These are phyloP conservation scores for Aotearoamyces nothofagi DNA, from an alignment of 2,329 filamentous ascomycete species.

Conservation along the genomic window DNA sequence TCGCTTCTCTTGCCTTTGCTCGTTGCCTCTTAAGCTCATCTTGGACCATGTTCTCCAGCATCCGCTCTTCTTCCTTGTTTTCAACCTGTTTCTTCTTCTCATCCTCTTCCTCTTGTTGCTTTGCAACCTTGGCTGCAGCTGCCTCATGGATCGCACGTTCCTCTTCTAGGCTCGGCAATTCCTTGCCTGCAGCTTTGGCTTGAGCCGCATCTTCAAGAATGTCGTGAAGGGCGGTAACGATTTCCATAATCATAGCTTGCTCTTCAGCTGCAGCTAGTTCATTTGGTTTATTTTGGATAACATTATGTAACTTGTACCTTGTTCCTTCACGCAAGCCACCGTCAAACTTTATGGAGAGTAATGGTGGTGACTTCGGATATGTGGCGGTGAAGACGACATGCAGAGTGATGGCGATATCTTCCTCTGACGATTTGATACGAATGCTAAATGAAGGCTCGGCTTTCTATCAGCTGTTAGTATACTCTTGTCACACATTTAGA, in stretches of 20 bases:
- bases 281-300: slow-evolving; percentile 41
- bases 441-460: slow-evolving; percentile 74
- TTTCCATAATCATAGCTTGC: slow-evolving; percentile 36
- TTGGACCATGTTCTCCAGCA: slow-evolving; percentile 55
- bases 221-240: slow-evolving; percentile 36
- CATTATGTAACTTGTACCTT: slow-evolving; percentile 52
- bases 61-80: slow-evolving; percentile 51
- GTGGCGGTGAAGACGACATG: slow-evolving; percentile 73
- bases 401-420: slow-evolving; percentile 56
- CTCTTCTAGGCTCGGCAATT: slow-evolving; percentile 76
- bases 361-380: slow-evolving; percentile 72
- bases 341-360: slow-evolving; percentile 52
- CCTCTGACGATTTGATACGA: slow-evolving; percentile 56
- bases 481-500: slow-evolving; percentile 6
- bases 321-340: slow-evolving; percentile 54
- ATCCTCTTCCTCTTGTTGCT: slow-evolving; percentile 29
- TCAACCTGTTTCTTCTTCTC: slow-evolving; percentile 35
- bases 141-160: slow-evolving; percentile 76
- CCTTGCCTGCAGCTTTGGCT: slow-evolving; percentile 56
- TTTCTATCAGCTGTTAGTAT: slow-evolving; percentile 34
- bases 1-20: slow-evolving; percentile 47
- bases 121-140: slow-evolving; percentile 42
- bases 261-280: slow-evolving; percentile 32
- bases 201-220: slow-evolving; percentile 76
- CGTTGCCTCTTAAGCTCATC: slow-evolving; percentile 56